These are phyloP conservation scores for Jaminaea rosea DNA, from an alignment of 1,284 basidiomycete species.

Conservation along the genomic window DNA sequence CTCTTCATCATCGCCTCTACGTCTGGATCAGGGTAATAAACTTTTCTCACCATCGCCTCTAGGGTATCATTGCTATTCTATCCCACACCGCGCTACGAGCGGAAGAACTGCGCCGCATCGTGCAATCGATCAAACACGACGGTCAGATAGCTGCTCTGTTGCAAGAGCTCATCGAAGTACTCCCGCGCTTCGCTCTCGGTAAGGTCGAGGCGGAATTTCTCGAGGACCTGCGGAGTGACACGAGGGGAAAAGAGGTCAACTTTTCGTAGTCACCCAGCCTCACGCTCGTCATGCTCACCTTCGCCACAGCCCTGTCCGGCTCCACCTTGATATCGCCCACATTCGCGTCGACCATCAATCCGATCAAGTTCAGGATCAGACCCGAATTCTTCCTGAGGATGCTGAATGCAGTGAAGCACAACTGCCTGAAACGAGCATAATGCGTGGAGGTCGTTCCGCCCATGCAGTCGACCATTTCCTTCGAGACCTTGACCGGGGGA, in stretches of 20 bases:
- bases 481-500: conserved; percentile 94
- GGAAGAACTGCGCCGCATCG: conserved; percentile 44
- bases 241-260: not conserved
- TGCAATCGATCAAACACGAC: conserved; percentile 60
- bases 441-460: conserved; percentile 64
- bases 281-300: conserved; percentile 43
- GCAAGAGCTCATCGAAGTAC: conserved; percentile 84
- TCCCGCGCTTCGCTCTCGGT: conserved; percentile 67
- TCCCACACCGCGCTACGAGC: too few species aligned
- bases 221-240: conserved; percentile 58
- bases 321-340: conserved; percentile 89
- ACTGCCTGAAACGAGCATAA: conserved; percentile 90
- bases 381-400: conserved; percentile 88
- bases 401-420: conserved; percentile 92
- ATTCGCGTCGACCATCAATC: conserved; percentile 94
- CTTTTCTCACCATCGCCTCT: too few species aligned
- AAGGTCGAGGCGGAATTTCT: conserved; percentile 88
- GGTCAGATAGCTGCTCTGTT: conserved; percentile 89
- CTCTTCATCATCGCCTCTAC: too few species aligned
- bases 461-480: conserved; percentile 99
- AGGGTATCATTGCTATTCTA: too few species aligned
- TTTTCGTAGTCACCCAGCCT: not conserved
- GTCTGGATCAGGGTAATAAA: too few species aligned
- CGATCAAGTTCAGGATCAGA: conserved; percentile 88
- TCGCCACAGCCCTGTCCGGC: conserved; percentile 57